Percentiles rank a stretch among this genome's conserved stretches.
Evolutionary conservation across 352 stramenopile species (phyloP).

Genomic region (Pythium scleroteichum): DNA sequence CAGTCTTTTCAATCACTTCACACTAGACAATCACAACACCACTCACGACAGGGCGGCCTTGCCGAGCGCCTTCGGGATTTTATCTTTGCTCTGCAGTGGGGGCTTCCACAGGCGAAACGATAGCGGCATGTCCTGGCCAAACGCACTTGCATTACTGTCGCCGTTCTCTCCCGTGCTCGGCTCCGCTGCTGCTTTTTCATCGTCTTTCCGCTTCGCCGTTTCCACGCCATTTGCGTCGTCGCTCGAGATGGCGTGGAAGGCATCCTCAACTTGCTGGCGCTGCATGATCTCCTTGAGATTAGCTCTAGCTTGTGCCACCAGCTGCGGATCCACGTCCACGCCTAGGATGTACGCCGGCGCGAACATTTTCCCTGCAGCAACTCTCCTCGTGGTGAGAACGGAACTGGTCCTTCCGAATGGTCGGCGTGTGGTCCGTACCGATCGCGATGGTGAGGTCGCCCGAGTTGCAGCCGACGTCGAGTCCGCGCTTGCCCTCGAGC

Average conservation of each 20-base stretch:
- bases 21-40: not conserved
- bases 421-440: no score
- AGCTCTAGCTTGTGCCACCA: slow-evolving; percentile 58
- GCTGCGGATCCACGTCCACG: slow-evolving; percentile 68
- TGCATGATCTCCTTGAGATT: slow-evolving; percentile 70
- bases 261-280: slow-evolving; percentile 54
- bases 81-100: slow-evolving; percentile 30
- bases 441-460: slow-evolving; percentile 78
- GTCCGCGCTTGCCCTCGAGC: slow-evolving; percentile 59
- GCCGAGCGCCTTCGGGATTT: slow-evolving; percentile 44
- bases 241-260: slow-evolving; percentile 46
- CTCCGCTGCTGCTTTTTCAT: not conserved
- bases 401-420: no score
- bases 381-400: no score
- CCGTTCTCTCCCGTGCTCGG: not conserved
- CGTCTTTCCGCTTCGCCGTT: not conserved
- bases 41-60: slow-evolving; percentile 56
- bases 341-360: slow-evolving; percentile 61
- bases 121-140: slow-evolving; percentile 46
- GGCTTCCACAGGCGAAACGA: slow-evolving; percentile 76
- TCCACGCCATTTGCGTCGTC: no score
- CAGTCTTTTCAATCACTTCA: not conserved
- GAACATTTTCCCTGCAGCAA: slow-evolving; percentile 43
- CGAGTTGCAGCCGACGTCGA: slow-evolving; percentile 85
- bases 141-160: not conserved